Conservation (phyloP, 306 rosid species). For the Pyrus betulifolia region DNA sequence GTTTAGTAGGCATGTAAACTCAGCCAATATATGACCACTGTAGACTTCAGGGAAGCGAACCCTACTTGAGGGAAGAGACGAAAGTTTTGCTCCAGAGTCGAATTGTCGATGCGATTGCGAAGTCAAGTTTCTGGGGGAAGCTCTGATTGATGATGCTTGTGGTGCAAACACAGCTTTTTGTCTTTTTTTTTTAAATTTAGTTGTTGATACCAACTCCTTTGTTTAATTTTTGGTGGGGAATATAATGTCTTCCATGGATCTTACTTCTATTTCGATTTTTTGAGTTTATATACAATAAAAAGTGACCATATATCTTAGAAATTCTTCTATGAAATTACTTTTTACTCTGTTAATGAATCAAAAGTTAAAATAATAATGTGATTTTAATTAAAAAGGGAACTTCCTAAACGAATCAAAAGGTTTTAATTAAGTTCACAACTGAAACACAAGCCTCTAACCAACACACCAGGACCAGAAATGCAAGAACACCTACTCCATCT, state of each 20-base stretch:
- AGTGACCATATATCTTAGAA: not conserved
- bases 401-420: not conserved
- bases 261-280: not conserved
- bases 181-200: not conserved
- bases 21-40: not conserved
- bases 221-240: not conserved
- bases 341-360: not conserved
- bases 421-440: not conserved
- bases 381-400: not conserved
- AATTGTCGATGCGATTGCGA: not conserved
- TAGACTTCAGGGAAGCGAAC: not conserved
- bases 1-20: not conserved
- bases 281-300: not conserved
- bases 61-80: not conserved
- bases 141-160: not conserved
- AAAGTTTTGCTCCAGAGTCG: not conserved
- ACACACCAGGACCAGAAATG: constrained; percentile 14
- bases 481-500: constrained; percentile 36
- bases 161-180: not conserved
- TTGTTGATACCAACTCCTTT: not conserved
- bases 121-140: not conserved
- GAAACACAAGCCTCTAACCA: constrained; percentile 17
- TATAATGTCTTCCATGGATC: not conserved
- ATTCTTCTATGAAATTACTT: not conserved
- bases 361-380: not conserved